phyloP scores from a whole-genome alignment of 768 basidiomycete species.

The Clathrus columnatus region DNA sequence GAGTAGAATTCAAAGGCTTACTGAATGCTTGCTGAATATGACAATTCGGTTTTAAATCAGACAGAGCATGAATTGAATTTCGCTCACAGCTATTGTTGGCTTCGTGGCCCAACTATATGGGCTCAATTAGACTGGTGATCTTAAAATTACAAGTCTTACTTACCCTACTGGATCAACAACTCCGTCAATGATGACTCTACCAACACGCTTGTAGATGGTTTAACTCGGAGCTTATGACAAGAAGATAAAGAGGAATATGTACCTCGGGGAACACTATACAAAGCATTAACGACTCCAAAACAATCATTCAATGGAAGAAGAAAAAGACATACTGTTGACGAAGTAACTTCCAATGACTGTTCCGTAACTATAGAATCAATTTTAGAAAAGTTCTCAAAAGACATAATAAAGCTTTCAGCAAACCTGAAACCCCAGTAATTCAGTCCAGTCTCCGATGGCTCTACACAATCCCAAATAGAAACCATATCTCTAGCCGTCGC shows the following conservation, averaged over 20 bases:
- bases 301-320: not conserved
- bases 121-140: not conserved
- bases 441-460: not conserved
- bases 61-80: not conserved
- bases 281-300: too few relatives aligned
- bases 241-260: not conserved
- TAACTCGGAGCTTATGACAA: not conserved
- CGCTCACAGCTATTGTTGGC: not conserved
- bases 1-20: not conserved
- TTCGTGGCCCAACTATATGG: not conserved
- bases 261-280: conserved; percentile 6
- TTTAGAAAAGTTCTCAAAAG: not conserved
- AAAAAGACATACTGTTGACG: conserved; percentile 3
- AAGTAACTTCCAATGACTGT: conserved; percentile 5
- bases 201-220: not conserved
- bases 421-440: conserved; percentile 10
- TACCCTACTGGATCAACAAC: conserved; percentile 1
- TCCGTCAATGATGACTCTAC: conserved; percentile 3
- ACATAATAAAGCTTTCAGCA: not conserved
- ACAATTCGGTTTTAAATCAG: not conserved
- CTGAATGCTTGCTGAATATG: not conserved
- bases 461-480: not conserved
- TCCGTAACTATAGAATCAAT: not conserved
- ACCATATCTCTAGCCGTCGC: conserved; percentile 1
- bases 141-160: not conserved